These are phyloP conservation scores for Monosporascus sp. DNA, from an alignment of 2,329 filamentous ascomycete species.

Conservation along the genomic window DNA sequence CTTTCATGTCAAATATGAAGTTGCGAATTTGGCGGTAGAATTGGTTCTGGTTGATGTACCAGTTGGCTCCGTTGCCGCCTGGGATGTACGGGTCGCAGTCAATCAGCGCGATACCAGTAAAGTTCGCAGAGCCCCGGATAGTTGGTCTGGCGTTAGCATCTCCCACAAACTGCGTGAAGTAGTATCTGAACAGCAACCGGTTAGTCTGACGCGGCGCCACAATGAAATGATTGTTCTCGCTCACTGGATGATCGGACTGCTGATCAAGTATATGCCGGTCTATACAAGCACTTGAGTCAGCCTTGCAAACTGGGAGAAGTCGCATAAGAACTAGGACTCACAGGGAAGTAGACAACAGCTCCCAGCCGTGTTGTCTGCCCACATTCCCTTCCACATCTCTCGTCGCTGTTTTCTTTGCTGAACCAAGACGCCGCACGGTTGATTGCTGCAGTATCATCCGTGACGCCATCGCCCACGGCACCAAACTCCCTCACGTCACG, in stretches of 20 bases:
- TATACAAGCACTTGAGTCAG: too few relatives aligned
- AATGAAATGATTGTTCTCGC: not conserved
- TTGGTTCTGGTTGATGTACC: slow-evolving; percentile 53
- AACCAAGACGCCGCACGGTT: slow-evolving; percentile 5
- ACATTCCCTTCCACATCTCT: slow-evolving; percentile 6
- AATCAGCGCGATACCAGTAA: slow-evolving; percentile 31
- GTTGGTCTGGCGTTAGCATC: slow-evolving; percentile 49
- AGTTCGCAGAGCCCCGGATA: slow-evolving; percentile 53
- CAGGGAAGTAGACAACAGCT: slow-evolving; percentile 14
- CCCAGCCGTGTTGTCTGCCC: slow-evolving; percentile 3
- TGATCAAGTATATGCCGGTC: slow-evolving; percentile 11
- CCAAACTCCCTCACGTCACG: slow-evolving; percentile 53
- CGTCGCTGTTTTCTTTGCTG: slow-evolving; percentile 4
- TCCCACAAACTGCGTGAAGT: slow-evolving; percentile 39
- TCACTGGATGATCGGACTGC: slow-evolving; percentile 5
- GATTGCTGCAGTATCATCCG: slow-evolving; percentile 6
- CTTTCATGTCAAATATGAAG: slow-evolving; percentile 47
- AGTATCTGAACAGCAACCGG: not conserved
- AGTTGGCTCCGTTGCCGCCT: slow-evolving; percentile 25
- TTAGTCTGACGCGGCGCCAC: not conserved
- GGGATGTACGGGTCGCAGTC: slow-evolving; percentile 6
- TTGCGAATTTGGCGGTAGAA: slow-evolving; percentile 53
- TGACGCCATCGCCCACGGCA: slow-evolving; percentile 21
- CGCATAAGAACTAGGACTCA: not conserved
- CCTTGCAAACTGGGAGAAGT: too few relatives aligned